Evolutionary conservation across 345 rosid genomes (phyloP), one percentile per base, ranked within the genome.

Genomic region (Cardamine resedifolia): DNA sequence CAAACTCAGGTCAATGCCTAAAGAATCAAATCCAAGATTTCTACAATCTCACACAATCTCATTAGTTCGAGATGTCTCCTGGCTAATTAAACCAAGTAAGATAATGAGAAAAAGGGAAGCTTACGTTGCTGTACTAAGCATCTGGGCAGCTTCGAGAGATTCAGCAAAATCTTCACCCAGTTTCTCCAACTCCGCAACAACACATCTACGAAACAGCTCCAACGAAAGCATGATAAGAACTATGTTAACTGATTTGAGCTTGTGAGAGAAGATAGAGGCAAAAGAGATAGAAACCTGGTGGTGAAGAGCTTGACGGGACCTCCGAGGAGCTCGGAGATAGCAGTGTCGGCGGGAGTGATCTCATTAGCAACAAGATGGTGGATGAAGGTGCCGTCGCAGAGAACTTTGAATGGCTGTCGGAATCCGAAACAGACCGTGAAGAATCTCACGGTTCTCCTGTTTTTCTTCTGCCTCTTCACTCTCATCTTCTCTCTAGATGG

Each of bases 241-340:
- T 19, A 7, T n/a, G 49, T 31, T 24, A 55, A 38, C 18, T 16
- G 58, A 27, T 33, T 15, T 27, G 10, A 45, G 18, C 3, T 3
- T 1, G 18, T 10, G n/a, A 16, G 23, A 62, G 38, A 39, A 39
- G 58, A 16, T 5, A 11, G 4, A 3, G 45, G 2, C 6, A n/a
- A 3, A 33, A 65, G n/a, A 28, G 12, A 4, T 23, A 4, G 20
- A 24, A 59, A 93, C 99, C 85, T 83, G 69, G 92, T 89, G 31
- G 92, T 90, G 88, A 88, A 95, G 82, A 91, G 91, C 86, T 85
- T 95, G 75, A 90, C 92, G 7, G 92, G 76, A 10, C 83, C 94
- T 6, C 87, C 83, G 24, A 90, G 96, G 19, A 84, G 80, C 30
- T 74, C 85, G 16, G 90, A 71, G 53, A 91, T 75, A 53, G 93